Conservation (phyloP, 2,329 filamentous ascomycete genomes). For the Akanthomyces muscarius region DNA sequence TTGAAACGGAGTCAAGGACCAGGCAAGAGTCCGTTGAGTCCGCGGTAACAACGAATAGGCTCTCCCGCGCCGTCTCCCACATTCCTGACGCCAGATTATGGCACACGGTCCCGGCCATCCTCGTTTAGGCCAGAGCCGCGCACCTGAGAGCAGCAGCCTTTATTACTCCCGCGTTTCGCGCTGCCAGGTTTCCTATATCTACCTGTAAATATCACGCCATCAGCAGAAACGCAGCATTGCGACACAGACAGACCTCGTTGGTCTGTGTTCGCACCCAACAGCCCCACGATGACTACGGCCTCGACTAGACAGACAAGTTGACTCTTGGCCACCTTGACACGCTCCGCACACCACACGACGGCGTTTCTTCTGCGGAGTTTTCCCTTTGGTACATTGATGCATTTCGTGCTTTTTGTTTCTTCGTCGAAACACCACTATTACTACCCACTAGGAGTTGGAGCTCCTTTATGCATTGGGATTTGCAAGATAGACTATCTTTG, state of each 20-base stretch:
- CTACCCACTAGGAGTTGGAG: neutral
- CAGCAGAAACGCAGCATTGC: neutral
- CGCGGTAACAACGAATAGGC: slow-evolving; percentile 26
- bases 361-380: neutral
- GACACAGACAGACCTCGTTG: neutral
- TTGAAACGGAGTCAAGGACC: slow-evolving; percentile 41
- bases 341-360: neutral
- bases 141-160: slow-evolving; percentile 4
- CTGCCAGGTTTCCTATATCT: neutral
- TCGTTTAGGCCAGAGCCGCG: neutral
- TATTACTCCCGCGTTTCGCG: neutral
- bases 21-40: slow-evolving; percentile 41
- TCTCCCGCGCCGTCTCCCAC: slow-evolving; percentile 14
- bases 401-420: neutral
- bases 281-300: slow-evolving; percentile 2
- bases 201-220: slow-evolving; percentile 1
- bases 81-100: slow-evolving; percentile 12
- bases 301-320: neutral
- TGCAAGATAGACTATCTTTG: slow-evolving; percentile 7
- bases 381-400: neutral
- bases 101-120: neutral
- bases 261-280: neutral
- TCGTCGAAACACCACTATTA: neutral
- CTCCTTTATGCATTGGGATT: neutral
- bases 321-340: neutral